These are phyloP conservation scores for Salvia sclarea DNA, from an alignment of 305 asterid species.

Conservation along the genomic window DNA sequence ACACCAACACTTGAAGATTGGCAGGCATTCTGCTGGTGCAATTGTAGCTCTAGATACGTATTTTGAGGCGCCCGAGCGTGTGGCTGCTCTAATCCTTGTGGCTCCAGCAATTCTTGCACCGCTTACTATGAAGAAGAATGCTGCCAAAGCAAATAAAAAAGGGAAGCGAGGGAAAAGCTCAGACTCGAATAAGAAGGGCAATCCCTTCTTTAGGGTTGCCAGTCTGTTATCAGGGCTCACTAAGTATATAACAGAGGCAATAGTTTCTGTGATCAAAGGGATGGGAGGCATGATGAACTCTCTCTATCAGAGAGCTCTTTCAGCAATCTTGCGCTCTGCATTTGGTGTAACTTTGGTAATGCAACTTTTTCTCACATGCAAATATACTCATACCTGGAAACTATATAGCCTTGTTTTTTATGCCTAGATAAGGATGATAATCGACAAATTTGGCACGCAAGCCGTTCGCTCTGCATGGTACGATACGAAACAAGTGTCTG, in stretches of 20 bases:
- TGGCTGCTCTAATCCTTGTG: conserved; percentile 91
- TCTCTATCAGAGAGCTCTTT: conserved; percentile 65
- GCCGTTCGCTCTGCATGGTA: conserved; percentile 81
- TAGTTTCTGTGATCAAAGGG: conserved; percentile 46
- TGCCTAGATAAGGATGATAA: conserved; percentile 60
- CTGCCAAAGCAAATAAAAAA: conserved; percentile 37
- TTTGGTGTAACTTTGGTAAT: conserved; percentile 74
- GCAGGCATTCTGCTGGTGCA: conserved; percentile 97
- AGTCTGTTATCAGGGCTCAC: conserved; percentile 46
- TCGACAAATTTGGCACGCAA: conserved; percentile 65
- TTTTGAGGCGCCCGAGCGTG: conserved; percentile 86
- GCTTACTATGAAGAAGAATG: conserved; percentile 37
- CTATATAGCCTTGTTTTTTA: not conserved
- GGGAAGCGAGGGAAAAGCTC: conserved; percentile 45
- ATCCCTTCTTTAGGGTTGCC: conserved; percentile 42
- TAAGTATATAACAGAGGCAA: conserved; percentile 44
- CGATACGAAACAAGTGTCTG: conserved; percentile 75
- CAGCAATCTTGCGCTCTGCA: conserved; percentile 73
- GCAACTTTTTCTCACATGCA: conserved; percentile 29
- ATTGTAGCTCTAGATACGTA: conserved; percentile 87
- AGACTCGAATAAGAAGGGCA: conserved; percentile 34
- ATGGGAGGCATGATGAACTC: conserved; percentile 61
- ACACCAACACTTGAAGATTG: conserved; percentile 35
- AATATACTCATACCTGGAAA: not conserved
- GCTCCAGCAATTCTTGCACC: conserved; percentile 93